phyloP scores from a whole-genome alignment of 2,329 filamentous ascomycete genomes.

The Trichophyton mentagrophytes region DNA sequence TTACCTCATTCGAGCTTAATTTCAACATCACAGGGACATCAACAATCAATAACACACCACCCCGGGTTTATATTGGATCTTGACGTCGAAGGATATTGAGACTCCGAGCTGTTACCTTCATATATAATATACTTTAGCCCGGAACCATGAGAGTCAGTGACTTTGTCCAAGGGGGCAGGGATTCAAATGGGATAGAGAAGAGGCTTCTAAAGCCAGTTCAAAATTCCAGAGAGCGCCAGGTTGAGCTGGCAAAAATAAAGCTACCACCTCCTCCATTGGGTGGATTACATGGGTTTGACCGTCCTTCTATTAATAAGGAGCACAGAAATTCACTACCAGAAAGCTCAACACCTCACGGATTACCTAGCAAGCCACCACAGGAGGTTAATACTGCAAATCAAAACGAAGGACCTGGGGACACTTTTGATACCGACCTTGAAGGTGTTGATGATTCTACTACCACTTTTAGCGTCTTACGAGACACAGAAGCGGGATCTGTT shows the following conservation, averaged over 20 bases:
- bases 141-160: slow-evolving; percentile 30
- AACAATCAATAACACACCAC: too few relatives aligned
- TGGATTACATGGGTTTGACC: background rate
- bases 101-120: too few relatives aligned
- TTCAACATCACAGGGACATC: background rate
- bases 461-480: slow-evolving; percentile 27
- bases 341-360: background rate
- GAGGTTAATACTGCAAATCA: background rate
- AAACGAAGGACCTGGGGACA: slow-evolving; percentile 17
- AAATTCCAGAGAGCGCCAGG: slow-evolving; percentile 23
- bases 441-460: slow-evolving; percentile 33
- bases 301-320: background rate
- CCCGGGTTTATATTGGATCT: background rate
- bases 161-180: slow-evolving; percentile 23
- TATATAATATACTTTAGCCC: background rate
- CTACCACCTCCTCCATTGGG: slow-evolving; percentile 17
- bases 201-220: slow-evolving; percentile 17
- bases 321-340: background rate
- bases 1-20: background rate
- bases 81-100: background rate
- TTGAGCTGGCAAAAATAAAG: slow-evolving; percentile 25
- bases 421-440: slow-evolving; percentile 34
- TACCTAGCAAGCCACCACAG: background rate
- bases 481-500: slow-evolving; percentile 10
- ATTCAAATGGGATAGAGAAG: slow-evolving; percentile 2